phyloP scores from a whole-genome alignment of 306 rosid genomes.

The Corylus avellana region DNA sequence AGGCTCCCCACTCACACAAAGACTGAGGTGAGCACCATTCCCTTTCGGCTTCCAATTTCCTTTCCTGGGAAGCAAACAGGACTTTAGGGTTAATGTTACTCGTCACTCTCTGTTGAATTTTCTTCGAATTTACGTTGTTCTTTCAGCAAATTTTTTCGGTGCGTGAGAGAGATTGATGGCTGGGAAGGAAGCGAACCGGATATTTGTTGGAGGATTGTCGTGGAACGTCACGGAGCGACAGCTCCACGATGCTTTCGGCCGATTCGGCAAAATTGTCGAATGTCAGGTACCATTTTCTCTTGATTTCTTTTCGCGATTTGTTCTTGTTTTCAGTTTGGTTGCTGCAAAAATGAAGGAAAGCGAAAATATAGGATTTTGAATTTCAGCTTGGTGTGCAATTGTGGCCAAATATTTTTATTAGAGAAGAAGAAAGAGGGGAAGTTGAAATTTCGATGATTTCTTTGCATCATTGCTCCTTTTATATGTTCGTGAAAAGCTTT shows the following conservation, averaged over 20 bases:
- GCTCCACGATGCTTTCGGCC: constrained; percentile 76
- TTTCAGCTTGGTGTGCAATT: background rate
- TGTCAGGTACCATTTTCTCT: constrained; percentile 57
- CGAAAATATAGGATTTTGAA: background rate
- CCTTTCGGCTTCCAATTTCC: background rate
- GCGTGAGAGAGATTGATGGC: constrained; percentile 51
- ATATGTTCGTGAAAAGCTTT: background rate
- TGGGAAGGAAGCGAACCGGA: constrained; percentile 78
- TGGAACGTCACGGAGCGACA: constrained; percentile 92
- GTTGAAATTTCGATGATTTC: background rate
- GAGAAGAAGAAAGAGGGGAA: too few species aligned
- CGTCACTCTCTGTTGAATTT: background rate
- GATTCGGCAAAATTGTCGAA: constrained; percentile 81
- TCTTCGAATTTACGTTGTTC: constrained; percentile 8
- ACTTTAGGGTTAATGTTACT: background rate
- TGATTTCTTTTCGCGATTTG: background rate
- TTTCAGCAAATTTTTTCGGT: background rate
- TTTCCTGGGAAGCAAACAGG: background rate
- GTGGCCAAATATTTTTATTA: too few species aligned
- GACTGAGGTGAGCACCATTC: constrained; percentile 23
- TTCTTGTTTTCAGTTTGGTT: constrained; percentile 13
- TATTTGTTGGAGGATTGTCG: constrained; percentile 89
- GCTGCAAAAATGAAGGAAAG: background rate
- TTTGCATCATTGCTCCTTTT: background rate
- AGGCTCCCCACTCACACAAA: background rate